These are phyloP conservation scores for Plasmodium vivax DNA, from an alignment of 169 alveolate genomes.

Conservation along the genomic window DNA sequence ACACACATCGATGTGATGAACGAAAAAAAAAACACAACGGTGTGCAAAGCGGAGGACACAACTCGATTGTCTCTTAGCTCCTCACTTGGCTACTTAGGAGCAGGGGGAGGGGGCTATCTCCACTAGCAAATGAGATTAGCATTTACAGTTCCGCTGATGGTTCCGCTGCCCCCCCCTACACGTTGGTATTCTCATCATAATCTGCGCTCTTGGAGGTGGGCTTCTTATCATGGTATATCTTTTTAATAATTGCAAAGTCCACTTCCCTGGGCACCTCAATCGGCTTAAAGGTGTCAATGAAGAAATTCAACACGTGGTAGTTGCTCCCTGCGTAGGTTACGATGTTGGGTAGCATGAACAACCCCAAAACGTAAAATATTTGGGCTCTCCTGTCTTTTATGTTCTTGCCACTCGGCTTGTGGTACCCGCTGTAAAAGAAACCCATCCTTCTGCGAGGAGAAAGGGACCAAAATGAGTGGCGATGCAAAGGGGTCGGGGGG, in stretches of 20 bases:
- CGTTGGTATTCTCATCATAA: constrained; percentile 62
- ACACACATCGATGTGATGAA: neutral
- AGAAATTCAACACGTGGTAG: constrained; percentile 42
- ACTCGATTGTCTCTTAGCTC: neutral
- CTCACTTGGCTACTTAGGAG: neutral
- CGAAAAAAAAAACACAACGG: neutral
- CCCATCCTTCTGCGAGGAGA: constrained; percentile 31
- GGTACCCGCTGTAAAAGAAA: constrained; percentile 59
- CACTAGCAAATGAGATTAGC: neutral
- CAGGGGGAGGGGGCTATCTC: neutral
- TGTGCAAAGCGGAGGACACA: neutral
- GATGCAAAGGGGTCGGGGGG: neutral
- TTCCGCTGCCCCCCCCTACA: neutral
- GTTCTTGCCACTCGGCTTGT: constrained; percentile 26
- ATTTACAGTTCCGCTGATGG: neutral
- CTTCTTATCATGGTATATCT: constrained; percentile 51
- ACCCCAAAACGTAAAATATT: constrained; percentile 57
- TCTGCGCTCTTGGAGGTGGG: constrained; percentile 68
- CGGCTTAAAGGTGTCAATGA: constrained; percentile 58
- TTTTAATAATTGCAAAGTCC: constrained; percentile 22
- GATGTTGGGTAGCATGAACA: constrained; percentile 39
- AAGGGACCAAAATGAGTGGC: neutral
- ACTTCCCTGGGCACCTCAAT: constrained; percentile 67
- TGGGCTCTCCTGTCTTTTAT: constrained; percentile 43
- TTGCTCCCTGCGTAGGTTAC: constrained; percentile 64